A percentile compares a stretch with the other conserved stretches of the same genome.
Conservation (phyloP, 2,329 filamentous ascomycete genomes). For the Paecilomyces fulvus region DNA sequence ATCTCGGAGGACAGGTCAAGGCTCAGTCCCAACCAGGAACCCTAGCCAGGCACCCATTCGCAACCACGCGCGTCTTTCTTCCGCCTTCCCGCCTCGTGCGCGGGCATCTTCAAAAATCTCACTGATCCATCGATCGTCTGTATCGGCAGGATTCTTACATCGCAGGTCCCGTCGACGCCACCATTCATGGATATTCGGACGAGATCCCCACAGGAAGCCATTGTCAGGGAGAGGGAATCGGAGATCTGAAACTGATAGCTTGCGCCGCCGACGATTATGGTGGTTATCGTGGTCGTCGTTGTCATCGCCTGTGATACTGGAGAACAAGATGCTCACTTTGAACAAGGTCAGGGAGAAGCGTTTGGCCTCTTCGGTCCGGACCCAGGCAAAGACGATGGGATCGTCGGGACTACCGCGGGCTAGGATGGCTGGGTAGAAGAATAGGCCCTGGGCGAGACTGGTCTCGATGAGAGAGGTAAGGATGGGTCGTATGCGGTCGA, state of each 20-base stretch:
- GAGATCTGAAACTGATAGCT: conserved; percentile 10
- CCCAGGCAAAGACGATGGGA: conserved; percentile 12
- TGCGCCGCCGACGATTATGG: background rate
- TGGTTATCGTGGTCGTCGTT: background rate
- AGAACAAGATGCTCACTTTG: conserved; percentile 9
- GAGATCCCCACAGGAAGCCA: conserved; percentile 5
- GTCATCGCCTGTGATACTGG: conserved; percentile 2
- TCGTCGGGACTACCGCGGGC: conserved; percentile 6
- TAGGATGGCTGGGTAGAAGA: conserved; percentile 21
- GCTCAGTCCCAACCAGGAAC: conserved; percentile 2
- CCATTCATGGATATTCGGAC: conserved; percentile 3
- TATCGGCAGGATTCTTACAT: conserved; percentile 2
- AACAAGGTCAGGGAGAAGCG: conserved; percentile 20
- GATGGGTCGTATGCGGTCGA: conserved; percentile 6
- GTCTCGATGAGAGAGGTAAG: conserved; percentile 17
- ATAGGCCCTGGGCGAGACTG: conserved; percentile 19
- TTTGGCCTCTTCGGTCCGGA: conserved; percentile 21
- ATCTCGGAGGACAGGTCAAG: background rate
- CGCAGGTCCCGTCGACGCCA: conserved; percentile 6
- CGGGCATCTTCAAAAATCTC: conserved; percentile 1
- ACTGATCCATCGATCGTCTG: conserved; percentile 6
- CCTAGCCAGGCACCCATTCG: conserved; percentile 6
- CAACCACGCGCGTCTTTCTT: conserved; percentile 5
- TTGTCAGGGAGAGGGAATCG: conserved; percentile 10
- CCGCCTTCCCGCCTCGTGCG: background rate